phyloP scores from a whole-genome alignment of 768 basidiomycete genomes.

The Sporobolomyces phaffii region DNA sequence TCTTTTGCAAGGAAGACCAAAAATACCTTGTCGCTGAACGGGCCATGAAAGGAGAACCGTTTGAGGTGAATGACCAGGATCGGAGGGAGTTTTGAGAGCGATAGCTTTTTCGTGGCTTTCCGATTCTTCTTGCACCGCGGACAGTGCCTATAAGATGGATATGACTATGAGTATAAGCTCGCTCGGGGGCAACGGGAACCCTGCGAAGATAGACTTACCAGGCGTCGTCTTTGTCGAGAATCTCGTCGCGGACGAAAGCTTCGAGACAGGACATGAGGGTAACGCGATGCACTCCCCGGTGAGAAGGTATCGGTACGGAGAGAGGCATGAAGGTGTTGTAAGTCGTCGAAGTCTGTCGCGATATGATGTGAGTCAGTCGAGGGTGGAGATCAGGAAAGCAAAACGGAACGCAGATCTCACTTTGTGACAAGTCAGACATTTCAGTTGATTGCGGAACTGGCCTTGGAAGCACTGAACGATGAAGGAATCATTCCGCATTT shows the following conservation, averaged over 20 bases:
- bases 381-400: no score
- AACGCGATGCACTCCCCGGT: constrained; percentile 57
- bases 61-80: constrained; percentile 88
- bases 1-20: no score
- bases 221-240: constrained; percentile 85
- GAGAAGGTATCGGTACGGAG: constrained; percentile 75
- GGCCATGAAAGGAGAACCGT: constrained; percentile 81
- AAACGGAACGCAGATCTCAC: no score
- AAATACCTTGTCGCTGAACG: constrained; percentile 73
- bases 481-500: constrained; percentile 80
- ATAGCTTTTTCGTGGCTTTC: constrained; percentile 75
- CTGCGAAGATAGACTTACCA: constrained; percentile 56
- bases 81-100: constrained; percentile 85
- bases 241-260: constrained; percentile 80
- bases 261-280: constrained; percentile 76
- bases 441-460: constrained; percentile 81
- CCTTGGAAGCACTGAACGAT: constrained; percentile 98
- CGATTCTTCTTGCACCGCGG: constrained; percentile 86
- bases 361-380: no score
- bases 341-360: constrained; percentile 44
- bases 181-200: no score
- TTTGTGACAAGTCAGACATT: constrained; percentile 83
- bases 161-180: no score
- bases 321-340: constrained; percentile 74
- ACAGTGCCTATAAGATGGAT: constrained; percentile 81